Conservation (phyloP, 2,329 filamentous ascomycete species). For the Aspergillus calidoustus region DNA sequence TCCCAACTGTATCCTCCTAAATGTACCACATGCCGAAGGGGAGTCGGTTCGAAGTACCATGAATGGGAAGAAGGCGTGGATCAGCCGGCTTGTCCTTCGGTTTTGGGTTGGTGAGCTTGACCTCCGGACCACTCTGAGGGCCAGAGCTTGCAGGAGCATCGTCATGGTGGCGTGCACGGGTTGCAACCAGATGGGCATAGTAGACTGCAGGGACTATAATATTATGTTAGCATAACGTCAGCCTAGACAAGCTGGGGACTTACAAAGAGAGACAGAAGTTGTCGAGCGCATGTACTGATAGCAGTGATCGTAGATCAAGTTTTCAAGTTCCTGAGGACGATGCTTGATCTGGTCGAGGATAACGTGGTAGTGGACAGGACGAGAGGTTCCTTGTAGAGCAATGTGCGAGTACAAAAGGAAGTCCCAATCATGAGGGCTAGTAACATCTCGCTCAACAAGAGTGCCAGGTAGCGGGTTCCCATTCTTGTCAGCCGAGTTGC, state of each 20-base stretch:
- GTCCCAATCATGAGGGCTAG: conserved; percentile 87
- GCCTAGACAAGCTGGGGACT: conserved; percentile 18
- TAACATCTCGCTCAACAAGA: conserved; percentile 86
- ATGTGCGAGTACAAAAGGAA: conserved; percentile 75
- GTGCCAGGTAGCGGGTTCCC: conserved; percentile 84
- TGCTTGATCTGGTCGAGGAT: conserved; percentile 79
- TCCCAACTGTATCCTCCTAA: conserved; percentile 18
- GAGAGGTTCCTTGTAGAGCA: conserved; percentile 91
- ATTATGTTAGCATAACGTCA: conserved; percentile 5
- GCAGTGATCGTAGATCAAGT: conserved; percentile 91
- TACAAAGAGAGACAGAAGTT: conserved; percentile 80
- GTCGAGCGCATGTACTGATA: conserved; percentile 93
- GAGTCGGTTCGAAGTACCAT: conserved; percentile 33
- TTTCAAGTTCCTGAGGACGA: conserved; percentile 71
- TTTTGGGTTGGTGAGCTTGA: conserved; percentile 37
- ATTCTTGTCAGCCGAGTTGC: conserved; percentile 67
- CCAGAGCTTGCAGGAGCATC: conserved; percentile 48
- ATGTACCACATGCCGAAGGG: conserved; percentile 49
- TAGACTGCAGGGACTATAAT: conserved; percentile 76
- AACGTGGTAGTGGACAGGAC: conserved; percentile 90
- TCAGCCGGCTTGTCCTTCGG: conserved; percentile 37
- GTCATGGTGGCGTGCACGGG: conserved; percentile 78
- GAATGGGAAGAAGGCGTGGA: conserved; percentile 40
- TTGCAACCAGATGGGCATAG: conserved; percentile 89
- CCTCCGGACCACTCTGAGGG: conserved; percentile 45